A percentile compares a stretch with the other conserved stretches of the same genome.
Conservation (phyloP, 208 protist genomes). For the Crithidia sp. region DNA sequence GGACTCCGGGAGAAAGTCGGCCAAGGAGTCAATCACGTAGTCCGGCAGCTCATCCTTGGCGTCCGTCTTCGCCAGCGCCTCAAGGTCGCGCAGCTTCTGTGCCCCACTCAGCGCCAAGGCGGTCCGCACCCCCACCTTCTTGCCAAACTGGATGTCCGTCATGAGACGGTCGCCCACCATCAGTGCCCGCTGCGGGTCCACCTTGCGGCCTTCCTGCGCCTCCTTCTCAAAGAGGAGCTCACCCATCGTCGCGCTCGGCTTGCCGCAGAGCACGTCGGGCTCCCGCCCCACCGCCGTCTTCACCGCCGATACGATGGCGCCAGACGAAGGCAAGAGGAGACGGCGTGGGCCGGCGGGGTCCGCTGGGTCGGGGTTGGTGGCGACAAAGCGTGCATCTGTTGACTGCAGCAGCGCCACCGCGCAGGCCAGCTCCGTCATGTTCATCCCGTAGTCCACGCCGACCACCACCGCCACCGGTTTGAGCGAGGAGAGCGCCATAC, state of each 20-base stretch:
- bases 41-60: constrained; percentile 35
- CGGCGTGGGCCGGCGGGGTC: constrained; percentile 42
- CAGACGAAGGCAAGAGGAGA: constrained; percentile 51
- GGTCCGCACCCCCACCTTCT: constrained; percentile 41
- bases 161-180: constrained; percentile 78
- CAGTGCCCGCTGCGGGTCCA: constrained; percentile 39
- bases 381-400: constrained; percentile 42
- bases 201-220: constrained; percentile 12
- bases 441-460: constrained; percentile 63
- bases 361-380: constrained; percentile 70
- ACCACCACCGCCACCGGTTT: constrained; percentile 61
- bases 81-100: constrained; percentile 44
- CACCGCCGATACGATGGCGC: constrained; percentile 48
- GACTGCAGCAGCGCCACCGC: constrained; percentile 47
- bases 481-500: constrained; percentile 53
- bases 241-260: constrained; percentile 56
- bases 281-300: constrained; percentile 31
- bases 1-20: constrained; percentile 36
- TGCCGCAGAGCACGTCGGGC: constrained; percentile 63
- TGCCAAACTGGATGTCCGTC: constrained; percentile 74
- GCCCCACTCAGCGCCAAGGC: constrained; percentile 64
- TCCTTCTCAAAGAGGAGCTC: constrained; percentile 53
- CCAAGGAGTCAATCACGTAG: constrained; percentile 50
- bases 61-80: constrained; percentile 23
- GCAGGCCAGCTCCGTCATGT: constrained; percentile 58